phyloP scores from a whole-genome alignment of 2,329 filamentous ascomycete species.

The Ceratocystis papillata region DNA sequence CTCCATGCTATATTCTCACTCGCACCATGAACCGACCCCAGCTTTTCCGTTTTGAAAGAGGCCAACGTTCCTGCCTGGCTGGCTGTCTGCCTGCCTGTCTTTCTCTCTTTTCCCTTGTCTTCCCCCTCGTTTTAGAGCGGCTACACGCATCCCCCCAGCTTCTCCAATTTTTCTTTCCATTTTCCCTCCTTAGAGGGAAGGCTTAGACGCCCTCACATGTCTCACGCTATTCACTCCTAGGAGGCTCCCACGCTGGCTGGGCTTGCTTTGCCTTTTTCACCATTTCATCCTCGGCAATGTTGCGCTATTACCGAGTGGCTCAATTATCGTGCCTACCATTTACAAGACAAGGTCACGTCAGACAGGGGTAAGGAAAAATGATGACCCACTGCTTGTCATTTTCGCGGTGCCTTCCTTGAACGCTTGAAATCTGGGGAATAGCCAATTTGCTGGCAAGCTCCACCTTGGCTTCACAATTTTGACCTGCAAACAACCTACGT shows the following conservation, averaged over 20 bases:
- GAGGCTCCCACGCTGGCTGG: too few species aligned
- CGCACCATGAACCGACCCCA: too few species aligned
- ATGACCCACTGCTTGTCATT: not conserved
- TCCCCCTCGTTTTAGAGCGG: not conserved
- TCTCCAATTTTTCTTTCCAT: not conserved
- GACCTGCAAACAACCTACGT: not conserved
- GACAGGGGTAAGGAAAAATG: not conserved
- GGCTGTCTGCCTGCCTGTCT: not conserved
- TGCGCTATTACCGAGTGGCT: not conserved
- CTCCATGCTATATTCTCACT: too few species aligned
- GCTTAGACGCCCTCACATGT: not conserved
- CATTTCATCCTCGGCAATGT: not conserved
- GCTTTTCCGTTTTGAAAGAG: not conserved
- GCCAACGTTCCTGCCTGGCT: not conserved
- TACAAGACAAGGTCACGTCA: not conserved
- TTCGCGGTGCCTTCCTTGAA: not conserved
- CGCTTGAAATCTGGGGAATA: not conserved
- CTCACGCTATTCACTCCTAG: too few species aligned
- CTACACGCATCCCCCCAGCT: not conserved
- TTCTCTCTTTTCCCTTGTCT: not conserved
- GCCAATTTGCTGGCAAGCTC: not conserved
- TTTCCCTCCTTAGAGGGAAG: not conserved
- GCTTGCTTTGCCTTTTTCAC: not conserved
- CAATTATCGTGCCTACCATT: not conserved
- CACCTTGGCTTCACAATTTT: slow-evolving; percentile 5